phyloP scores from a whole-genome alignment of 495 filamentous ascomycete genomes.

The Baudoinia panamericana region DNA sequence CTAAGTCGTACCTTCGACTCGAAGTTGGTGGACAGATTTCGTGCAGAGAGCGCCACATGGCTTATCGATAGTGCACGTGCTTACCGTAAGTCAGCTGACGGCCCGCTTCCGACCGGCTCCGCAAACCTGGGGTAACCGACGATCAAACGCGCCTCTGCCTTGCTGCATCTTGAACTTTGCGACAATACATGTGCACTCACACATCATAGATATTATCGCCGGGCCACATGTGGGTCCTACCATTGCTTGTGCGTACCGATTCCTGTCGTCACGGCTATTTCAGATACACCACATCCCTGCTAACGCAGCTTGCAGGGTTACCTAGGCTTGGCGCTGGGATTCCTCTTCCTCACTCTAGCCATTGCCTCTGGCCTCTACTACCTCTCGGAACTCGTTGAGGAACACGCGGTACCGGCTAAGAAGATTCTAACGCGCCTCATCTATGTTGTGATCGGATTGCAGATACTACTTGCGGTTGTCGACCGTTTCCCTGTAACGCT shows the following conservation, averaged over 20 bases:
- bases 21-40: no score
- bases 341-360: constrained; percentile 66
- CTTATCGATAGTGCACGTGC: no score
- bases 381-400: constrained; percentile 92
- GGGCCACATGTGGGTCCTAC: constrained; percentile 18
- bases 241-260: constrained; percentile 7
- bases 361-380: constrained; percentile 94
- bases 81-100: no score
- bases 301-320: constrained; percentile 71
- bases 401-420: constrained; percentile 87
- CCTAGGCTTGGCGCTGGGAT: constrained; percentile 72
- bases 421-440: constrained; percentile 72
- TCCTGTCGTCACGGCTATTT: not conserved
- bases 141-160: not conserved
- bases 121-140: no score
- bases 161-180: not conserved
- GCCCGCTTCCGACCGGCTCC: no score
- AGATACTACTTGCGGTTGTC: constrained; percentile 59
- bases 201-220: not conserved
- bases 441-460: constrained; percentile 64
- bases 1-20: no score
- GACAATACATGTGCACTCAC: not conserved
- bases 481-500: constrained; percentile 72
- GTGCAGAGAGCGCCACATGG: no score
- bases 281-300: constrained; percentile 14